Evolutionary conservation across 192 early-diverging fungal genomes (phyloP), one percentile per base, ranked within the genome.

Genomic region (Coemansia sp.): DNA sequence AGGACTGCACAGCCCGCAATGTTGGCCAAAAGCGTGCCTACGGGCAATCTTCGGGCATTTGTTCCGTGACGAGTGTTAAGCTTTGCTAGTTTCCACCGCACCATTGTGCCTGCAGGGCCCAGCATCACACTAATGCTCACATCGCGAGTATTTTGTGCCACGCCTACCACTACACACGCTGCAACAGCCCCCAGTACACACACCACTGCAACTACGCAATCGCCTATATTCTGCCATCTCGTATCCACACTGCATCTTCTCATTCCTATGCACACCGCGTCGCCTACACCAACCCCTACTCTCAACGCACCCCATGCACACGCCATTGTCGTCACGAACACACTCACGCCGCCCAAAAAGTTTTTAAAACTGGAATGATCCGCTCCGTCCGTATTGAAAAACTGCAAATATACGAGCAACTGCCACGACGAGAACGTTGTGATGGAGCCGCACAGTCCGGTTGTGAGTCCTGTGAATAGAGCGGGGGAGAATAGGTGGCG

Each of bases 361-460:
- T 82, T 77, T 21, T 68, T 59, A 14, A 82, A 75, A 12, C 64
- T 43, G 16, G 67, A 48, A 23, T 82, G 80, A 8, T 29, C 26
- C 7, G n/a, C 14, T 1, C 23, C 11, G 22, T 3, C 5, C 0
- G 68, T 74, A 50, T 82, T 82, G 59, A 77, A 82, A 12, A 82
- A 71, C 65, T 73, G 74, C 37, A 68, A 26, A 57, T 86, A 89
- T 3, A 85, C 76, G 5, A 66, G 82, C 35, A 90, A 64, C 57
- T 85, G 85, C 90, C 90, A 93, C 1, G 89, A 89, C 12, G 91
- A 93, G 60, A 93, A 93, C 1, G 90, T 90, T 0, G 91, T 93
- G 8, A 93, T 90, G 1, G 91, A 93, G 0, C 91, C 91, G 59
- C 91, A 93, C 35, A 93, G 83, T 3, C 91, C 91, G 5, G 86